Evolutionary conservation across 2,329 filamentous ascomycete species (phyloP), one percentile per base, ranked within the genome.

Genomic region (Aspergillus aculeatinus): DNA sequence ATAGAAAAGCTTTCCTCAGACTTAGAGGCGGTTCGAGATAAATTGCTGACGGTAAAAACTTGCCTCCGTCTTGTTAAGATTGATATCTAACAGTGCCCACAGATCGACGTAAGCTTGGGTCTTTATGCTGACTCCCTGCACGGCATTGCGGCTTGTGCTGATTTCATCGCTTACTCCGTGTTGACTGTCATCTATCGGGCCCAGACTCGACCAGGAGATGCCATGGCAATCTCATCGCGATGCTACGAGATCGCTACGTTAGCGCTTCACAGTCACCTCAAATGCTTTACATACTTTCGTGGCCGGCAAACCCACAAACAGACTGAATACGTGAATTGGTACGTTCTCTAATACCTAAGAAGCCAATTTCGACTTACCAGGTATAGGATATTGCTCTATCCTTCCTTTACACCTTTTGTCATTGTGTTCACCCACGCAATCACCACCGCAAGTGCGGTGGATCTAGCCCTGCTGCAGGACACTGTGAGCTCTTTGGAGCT

Each of bases 341-440:
- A 21, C 12, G 67, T 57, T 14, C 14, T 11, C 5, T 4, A 2
- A 14, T 7, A 6, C 16, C 16, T 29, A 29, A 7, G 21, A 19
- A 11, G 16, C 19, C 11, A 1, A 50, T 5, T 11, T 16, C 10
- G 9, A 19, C 49, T 61, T 56, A 54, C 16, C 11, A 33, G 11
- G 1, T 48, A 56, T 39, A 67, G 67, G 59, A 69, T 69, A 16
- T 47, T 71, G 7, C 51, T 71, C 0, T 71, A 71, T 33, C 64
- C 67, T 0, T 70, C 69, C 2, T 71, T 69, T 29, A 66, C 69
- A 2, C 69, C 69, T 0, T 69, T 70, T 19, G 60, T 70, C 14
- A 68, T 71, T 42, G 65, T 71, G 27, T 71, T 71, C 55, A 68
- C 67, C 5, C 69, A 71, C 54, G 69, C 69, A 1, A 69, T 71